These are phyloP conservation scores for Lathyrus sativus DNA, from an alignment of 306 rosid species.

Conservation along the genomic window DNA sequence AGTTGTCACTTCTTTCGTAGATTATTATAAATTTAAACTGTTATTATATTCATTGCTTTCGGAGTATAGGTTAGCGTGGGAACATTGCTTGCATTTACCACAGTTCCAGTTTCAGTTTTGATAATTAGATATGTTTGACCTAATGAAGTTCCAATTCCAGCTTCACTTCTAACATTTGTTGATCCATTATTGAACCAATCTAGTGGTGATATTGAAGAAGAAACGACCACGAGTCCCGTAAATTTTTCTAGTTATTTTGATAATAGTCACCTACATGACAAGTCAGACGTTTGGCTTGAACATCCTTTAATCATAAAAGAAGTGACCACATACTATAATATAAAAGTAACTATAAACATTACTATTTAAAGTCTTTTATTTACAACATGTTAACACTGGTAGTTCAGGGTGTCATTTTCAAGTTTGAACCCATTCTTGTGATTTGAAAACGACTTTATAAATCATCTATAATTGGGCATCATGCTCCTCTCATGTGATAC, in stretches of 20 bases:
- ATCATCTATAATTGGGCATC: not conserved
- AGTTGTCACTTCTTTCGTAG: conserved; percentile 20
- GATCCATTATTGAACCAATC: conserved; percentile 40
- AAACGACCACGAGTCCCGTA: conserved; percentile 21
- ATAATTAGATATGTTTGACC: conserved; percentile 80
- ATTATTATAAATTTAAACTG: conserved; percentile 22
- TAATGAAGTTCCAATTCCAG: conserved; percentile 56
- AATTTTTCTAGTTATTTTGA: conserved; percentile 38
- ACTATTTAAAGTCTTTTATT: too few species aligned
- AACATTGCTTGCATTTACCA: conserved; percentile 71
- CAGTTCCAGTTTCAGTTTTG: conserved; percentile 69
- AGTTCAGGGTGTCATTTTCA: not conserved
- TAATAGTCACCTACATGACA: conserved; percentile 38
- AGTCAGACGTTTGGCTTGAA: conserved; percentile 44
- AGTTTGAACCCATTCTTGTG: not conserved
- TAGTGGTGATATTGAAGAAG: conserved; percentile 44
- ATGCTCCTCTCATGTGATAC: not conserved
- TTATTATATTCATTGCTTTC: conserved; percentile 19
- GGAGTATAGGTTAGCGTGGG: conserved; percentile 68
- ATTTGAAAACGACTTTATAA: not conserved
- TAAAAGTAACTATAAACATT: too few species aligned
- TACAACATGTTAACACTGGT: not conserved
- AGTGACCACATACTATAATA: not conserved
- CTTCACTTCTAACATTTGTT: conserved; percentile 51
- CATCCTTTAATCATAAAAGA: conserved; percentile 56